Percentiles rank a stretch among this genome's conserved stretches.
These are phyloP conservation scores for Apium graveolens DNA, from an alignment of 129 eudicot species.

Conservation along the genomic window DNA sequence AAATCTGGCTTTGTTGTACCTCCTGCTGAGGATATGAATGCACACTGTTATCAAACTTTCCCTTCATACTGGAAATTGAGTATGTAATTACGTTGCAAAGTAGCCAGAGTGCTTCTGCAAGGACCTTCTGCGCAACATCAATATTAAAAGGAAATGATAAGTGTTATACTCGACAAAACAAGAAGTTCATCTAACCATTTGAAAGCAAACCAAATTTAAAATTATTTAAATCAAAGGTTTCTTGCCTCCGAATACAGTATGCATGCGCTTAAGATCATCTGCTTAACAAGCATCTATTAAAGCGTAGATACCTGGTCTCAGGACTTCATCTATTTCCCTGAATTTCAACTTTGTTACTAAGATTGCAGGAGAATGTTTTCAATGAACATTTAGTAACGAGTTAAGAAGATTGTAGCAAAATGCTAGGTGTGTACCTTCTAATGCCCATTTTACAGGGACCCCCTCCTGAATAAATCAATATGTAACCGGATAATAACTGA, in stretches of 20 bases:
- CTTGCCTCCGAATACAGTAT: constrained; percentile 85
- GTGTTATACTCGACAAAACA: background rate
- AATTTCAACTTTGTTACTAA: constrained; percentile 10
- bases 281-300: constrained; percentile 79
- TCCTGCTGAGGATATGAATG: too few species aligned
- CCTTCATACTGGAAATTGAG: constrained; percentile 76
- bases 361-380: background rate
- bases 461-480: constrained; percentile 65
- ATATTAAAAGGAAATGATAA: background rate
- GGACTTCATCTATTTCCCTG: constrained; percentile 92
- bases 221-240: background rate
- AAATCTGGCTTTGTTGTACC: too few species aligned
- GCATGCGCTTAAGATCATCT: constrained; percentile 81
- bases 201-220: background rate
- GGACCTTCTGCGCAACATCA: constrained; percentile 66
- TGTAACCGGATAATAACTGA: constrained; percentile 60
- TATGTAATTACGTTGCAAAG: constrained; percentile 70
- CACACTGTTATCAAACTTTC: constrained; percentile 43
- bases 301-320: constrained; percentile 91
- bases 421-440: constrained; percentile 40
- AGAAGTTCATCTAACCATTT: background rate
- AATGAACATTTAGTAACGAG: background rate
- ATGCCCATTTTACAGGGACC: constrained; percentile 72
- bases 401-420: constrained; percentile 3
- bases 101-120: constrained; percentile 78